These are phyloP conservation scores for Lagenidium giganteum DNA, from an alignment of 352 stramenopile genomes.

Conservation along the genomic window DNA sequence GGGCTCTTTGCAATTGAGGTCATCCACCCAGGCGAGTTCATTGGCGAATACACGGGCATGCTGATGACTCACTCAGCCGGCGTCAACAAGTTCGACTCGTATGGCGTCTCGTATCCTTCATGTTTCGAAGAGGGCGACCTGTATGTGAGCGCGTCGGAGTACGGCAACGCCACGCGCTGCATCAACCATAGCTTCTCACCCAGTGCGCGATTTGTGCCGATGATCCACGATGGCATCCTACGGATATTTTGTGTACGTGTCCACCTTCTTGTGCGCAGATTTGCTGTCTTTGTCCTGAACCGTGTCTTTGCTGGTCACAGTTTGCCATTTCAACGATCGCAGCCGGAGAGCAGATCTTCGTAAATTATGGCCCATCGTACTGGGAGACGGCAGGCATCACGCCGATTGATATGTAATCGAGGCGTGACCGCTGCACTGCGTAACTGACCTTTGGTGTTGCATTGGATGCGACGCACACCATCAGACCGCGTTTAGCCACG, in stretches of 20 bases:
- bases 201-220: constrained; percentile 61
- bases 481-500: too few relatives aligned
- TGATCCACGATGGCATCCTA: constrained; percentile 60
- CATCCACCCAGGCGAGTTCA: constrained; percentile 33
- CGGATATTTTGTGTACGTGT: constrained; percentile 70
- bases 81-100: constrained; percentile 45
- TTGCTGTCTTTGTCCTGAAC: constrained; percentile 7
- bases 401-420: constrained; percentile 19
- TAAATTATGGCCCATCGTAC: constrained; percentile 67
- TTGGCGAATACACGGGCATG: constrained; percentile 70
- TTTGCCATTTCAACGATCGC: constrained; percentile 43
- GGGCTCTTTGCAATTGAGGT: constrained; percentile 57
- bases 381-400: constrained; percentile 60
- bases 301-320: constrained; percentile 18
- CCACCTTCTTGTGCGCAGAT: not conserved
- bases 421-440: too few relatives aligned
- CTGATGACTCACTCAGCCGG: constrained; percentile 40
- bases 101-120: constrained; percentile 67
- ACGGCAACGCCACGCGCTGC: constrained; percentile 72
- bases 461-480: too few relatives aligned
- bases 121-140: constrained; percentile 59
- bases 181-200: constrained; percentile 67
- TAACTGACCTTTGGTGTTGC: too few relatives aligned
- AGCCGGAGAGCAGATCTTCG: constrained; percentile 59
- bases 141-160: constrained; percentile 64